Evolutionary conservation across 2,329 filamentous ascomycete genomes (phyloP), one percentile per base, ranked within the genome.

Genomic region (Davidsoniella virescens): DNA sequence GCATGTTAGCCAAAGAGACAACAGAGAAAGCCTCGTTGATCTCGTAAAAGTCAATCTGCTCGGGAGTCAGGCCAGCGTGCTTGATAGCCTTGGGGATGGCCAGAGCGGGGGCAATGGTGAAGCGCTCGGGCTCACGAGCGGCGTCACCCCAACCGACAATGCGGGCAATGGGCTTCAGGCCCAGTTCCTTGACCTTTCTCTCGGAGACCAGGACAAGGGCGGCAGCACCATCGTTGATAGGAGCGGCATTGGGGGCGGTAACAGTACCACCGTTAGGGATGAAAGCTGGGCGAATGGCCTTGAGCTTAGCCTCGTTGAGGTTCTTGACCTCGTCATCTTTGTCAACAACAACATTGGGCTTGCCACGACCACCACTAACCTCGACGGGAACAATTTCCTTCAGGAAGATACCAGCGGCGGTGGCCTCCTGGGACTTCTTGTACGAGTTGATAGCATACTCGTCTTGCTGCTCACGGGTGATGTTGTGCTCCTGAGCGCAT

Each of bases 21-120:
- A 94, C 92, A 55, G 85, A 92, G 73, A 98, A 98, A 40, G 92
- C 92, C 73, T 98, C 92, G 73, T 98, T 98, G 74, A 98, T 95
- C 74, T 98, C 92, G 66, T 92, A 98, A 59, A 80, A 92, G 61
- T 96, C 90, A 52, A 98, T 75, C 53, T 85, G 74, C 56, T 82
- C 78, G 58, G 80, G 75, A 52, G 78, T 76, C 55, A 98, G 70
- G 55, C 85, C 84, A 54, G 92, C 92, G 68, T 98, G 90, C 75
- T 90, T 87, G 62, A 98, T 78, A 52, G 92, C 92, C 75, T 96
- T 98, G 64, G 92, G 92, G 60, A 98, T 93, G 57, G 92, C 92
- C 51, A 96, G 77, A 17, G 92, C 78, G 8, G 92, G 92, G 7
- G 92, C 84, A 45, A 87, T 92, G 57, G 92, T 98, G 77, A 98